Percentiles rank a stretch among this genome's conserved stretches.
These are phyloP conservation scores for Cyclotella distinguenda DNA, from an alignment of 108 stramenopile genomes.

Conservation along the genomic window DNA sequence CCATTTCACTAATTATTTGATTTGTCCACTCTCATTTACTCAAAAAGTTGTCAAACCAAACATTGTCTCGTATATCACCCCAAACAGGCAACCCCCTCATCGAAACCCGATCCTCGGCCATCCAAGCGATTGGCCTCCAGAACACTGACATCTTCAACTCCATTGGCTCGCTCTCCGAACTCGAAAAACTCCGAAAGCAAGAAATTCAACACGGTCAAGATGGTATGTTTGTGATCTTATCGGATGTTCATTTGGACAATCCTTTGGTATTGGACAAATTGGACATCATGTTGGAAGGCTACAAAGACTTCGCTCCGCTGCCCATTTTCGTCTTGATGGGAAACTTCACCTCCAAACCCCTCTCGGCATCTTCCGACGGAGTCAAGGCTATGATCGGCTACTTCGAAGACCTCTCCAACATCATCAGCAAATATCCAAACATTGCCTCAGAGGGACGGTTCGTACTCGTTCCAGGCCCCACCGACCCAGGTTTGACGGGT, in stretches of 20 bases:
- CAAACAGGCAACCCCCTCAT: slow-evolving; percentile 72
- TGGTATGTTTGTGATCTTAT: slow-evolving; percentile 81
- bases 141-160: slow-evolving; percentile 63
- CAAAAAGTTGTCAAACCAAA: no score
- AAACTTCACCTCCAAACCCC: slow-evolving; percentile 78
- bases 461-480: slow-evolving; percentile 89
- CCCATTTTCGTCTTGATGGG: slow-evolving; percentile 94
- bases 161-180: slow-evolving; percentile 60
- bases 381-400: slow-evolving; percentile 51
- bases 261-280: slow-evolving; percentile 79
- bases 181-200: slow-evolving; percentile 55
- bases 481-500: slow-evolving; percentile 67
- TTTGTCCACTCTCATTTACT: no score
- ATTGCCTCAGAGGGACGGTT: slow-evolving; percentile 70
- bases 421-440: slow-evolving; percentile 60
- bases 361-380: slow-evolving; percentile 33
- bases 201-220: slow-evolving; percentile 57
- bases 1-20: no score
- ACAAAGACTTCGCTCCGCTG: slow-evolving; percentile 47
- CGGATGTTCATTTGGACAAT: slow-evolving; percentile 90
- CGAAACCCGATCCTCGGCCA: slow-evolving; percentile 61
- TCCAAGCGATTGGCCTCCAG: slow-evolving; percentile 66
- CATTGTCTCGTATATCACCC: no score
- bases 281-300: slow-evolving; percentile 73
- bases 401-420: slow-evolving; percentile 65